phyloP scores from a whole-genome alignment of 2,329 filamentous ascomycete species.

The Xylaria sp. region DNA sequence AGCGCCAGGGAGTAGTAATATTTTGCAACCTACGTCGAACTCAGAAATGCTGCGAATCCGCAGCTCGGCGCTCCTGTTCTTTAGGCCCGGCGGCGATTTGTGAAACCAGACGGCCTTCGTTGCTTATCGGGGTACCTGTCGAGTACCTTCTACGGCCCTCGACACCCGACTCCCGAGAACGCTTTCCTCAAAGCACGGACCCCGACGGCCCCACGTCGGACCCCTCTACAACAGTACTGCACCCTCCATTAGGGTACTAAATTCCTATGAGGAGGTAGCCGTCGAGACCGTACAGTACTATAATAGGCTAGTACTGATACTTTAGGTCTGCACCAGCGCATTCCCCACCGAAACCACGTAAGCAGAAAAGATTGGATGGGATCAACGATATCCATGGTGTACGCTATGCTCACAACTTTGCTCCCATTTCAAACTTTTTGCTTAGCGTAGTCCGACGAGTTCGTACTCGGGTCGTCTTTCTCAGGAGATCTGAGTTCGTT shows the following conservation, averaged over 20 bases:
- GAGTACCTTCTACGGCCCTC: constrained; percentile 18
- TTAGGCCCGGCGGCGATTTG: constrained; percentile 37
- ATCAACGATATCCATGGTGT: not conserved
- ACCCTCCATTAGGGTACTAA: not conserved
- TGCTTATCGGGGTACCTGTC: constrained; percentile 24
- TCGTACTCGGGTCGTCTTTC: constrained; percentile 33
- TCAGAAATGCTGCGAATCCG: constrained; percentile 12
- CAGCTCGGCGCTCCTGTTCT: not conserved
- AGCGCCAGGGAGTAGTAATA: constrained; percentile 26
- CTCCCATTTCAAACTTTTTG: constrained; percentile 9
- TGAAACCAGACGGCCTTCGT: constrained; percentile 17
- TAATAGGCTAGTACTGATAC: constrained; percentile 22
- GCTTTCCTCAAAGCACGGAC: constrained; percentile 25
- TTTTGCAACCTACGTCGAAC: constrained; percentile 29
- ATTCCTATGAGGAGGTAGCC: not conserved
- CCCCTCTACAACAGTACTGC: constrained; percentile 12
- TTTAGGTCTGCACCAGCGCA: constrained; percentile 10
- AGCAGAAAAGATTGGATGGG: constrained; percentile 37
- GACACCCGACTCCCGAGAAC: constrained; percentile 27
- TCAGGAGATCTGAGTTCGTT: constrained; percentile 15
- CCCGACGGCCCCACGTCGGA: constrained; percentile 28
- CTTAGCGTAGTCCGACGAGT: not conserved
- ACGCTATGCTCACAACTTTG: constrained; percentile 14
- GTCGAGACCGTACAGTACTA: too few relatives aligned
- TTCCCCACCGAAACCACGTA: constrained; percentile 38